Conservation (phyloP, 148 eudicot species). For the Rhododendron henanense region DNA sequence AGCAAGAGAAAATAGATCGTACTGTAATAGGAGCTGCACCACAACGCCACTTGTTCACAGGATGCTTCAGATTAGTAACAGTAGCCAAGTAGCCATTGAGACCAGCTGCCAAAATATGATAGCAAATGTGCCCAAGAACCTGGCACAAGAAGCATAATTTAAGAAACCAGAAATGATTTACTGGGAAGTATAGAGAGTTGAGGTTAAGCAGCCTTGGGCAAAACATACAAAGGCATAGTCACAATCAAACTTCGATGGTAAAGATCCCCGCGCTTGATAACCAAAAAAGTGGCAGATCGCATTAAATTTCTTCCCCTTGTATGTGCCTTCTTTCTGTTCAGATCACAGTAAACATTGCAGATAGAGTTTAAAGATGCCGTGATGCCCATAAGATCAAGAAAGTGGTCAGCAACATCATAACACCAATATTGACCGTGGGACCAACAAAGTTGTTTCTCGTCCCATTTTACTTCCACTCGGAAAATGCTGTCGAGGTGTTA, state of each 20-base stretch:
- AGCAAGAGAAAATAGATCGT: slow-evolving; percentile 19
- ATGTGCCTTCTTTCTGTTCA: slow-evolving; percentile 91
- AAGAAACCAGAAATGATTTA: background rate
- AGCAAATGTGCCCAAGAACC: slow-evolving; percentile 97
- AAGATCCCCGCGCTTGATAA: slow-evolving; percentile 96
- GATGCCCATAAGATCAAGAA: background rate
- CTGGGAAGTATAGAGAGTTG: background rate
- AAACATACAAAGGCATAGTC: slow-evolving; percentile 88
- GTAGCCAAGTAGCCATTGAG: slow-evolving; percentile 96
- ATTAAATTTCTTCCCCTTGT: slow-evolving; percentile 97
- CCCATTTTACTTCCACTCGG: background rate
- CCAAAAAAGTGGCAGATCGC: slow-evolving; percentile 99
- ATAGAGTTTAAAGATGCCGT: background rate
- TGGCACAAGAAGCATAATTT: slow-evolving; percentile 22
- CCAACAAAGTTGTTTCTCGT: background rate
- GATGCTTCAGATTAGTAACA: slow-evolving; percentile 80
- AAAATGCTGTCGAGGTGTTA: background rate
- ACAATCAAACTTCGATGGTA: slow-evolving; percentile 96
- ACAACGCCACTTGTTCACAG: slow-evolving; percentile 90
- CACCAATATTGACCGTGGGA: background rate
- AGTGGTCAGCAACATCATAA: background rate
- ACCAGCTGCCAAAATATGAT: slow-evolving; percentile 93
- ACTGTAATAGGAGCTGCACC: slow-evolving; percentile 99
- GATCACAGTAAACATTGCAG: slow-evolving; percentile 1
- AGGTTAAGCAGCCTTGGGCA: background rate